Evolutionary conservation across 306 rosid species (phyloP).

Genomic region (Cucurbita ficifolia): DNA sequence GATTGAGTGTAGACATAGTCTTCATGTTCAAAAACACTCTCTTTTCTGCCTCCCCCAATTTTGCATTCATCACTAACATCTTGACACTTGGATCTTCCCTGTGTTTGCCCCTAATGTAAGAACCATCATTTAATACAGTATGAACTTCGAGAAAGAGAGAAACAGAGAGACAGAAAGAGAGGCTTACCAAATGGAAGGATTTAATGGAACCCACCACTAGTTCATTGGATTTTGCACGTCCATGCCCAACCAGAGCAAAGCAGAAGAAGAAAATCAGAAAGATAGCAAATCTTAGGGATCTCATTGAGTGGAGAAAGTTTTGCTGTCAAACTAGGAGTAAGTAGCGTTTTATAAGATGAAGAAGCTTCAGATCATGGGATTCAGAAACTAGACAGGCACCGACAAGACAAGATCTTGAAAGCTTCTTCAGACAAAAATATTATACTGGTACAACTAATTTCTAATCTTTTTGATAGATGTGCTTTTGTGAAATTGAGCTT

Average conservation of each 20-base stretch:
- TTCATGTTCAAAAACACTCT: constrained; percentile 33
- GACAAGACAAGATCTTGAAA: constrained; percentile 14
- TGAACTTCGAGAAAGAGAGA: background rate
- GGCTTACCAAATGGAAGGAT: constrained; percentile 23
- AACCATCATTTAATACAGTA: background rate
- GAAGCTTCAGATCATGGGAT: constrained; percentile 1
- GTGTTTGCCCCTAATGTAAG: constrained; percentile 7
- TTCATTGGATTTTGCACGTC: constrained; percentile 14
- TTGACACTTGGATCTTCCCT: constrained; percentile 27
- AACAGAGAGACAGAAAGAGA: constrained; percentile 2
- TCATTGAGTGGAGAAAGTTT: constrained; percentile 21
- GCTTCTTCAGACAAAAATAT: constrained; percentile 9
- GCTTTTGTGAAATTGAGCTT: constrained; percentile 2
- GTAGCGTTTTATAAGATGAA: background rate
- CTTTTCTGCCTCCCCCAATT: constrained; percentile 20
- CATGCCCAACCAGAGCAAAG: constrained; percentile 16
- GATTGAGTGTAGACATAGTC: constrained; percentile 56
- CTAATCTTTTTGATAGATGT: background rate
- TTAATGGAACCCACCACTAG: constrained; percentile 16
- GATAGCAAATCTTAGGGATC: constrained; percentile 20
- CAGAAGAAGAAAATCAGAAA: constrained; percentile 21
- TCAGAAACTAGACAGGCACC: constrained; percentile 15
- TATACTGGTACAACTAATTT: background rate
- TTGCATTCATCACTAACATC: constrained; percentile 23
- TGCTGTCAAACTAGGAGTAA: background rate